A percentile compares a stretch with the other conserved stretches of the same genome.
phyloP scores from a whole-genome alignment of 495 filamentous ascomycete genomes.

The Letharia columbiana region DNA sequence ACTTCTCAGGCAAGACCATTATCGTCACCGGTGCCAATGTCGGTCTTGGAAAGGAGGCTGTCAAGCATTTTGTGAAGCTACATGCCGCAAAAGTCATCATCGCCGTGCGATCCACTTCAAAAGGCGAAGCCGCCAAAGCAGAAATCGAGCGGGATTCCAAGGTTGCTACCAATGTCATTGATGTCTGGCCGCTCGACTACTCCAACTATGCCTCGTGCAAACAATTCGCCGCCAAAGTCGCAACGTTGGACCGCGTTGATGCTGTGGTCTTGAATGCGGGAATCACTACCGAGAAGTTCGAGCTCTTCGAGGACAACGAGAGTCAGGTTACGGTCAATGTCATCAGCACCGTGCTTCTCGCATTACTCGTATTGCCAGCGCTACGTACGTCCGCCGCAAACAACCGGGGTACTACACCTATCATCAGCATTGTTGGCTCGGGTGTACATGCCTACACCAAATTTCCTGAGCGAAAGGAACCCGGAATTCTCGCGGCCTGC shows the following conservation, averaged over 20 bases:
- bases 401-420: constrained; percentile 14
- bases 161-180: neutral
- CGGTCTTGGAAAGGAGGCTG: constrained; percentile 41
- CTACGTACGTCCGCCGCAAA: constrained; percentile 15
- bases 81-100: constrained; percentile 37
- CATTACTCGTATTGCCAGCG: constrained; percentile 25
- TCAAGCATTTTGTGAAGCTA: constrained; percentile 35
- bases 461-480: constrained; percentile 23
- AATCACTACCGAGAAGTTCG: constrained; percentile 20
- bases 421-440: constrained; percentile 25
- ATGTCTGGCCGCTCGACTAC: neutral
- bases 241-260: constrained; percentile 28
- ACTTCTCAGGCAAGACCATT: constrained; percentile 33
- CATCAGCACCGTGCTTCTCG: constrained; percentile 34
- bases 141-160: neutral
- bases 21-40: constrained; percentile 46
- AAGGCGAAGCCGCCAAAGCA: constrained; percentile 35
- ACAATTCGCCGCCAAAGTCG: constrained; percentile 25
- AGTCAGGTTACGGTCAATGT: constrained; percentile 36
- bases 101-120: constrained; percentile 34
- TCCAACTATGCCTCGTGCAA: constrained; percentile 28
- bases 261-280: constrained; percentile 32
- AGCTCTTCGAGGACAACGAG: constrained; percentile 31
- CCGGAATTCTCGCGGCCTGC: constrained; percentile 24
- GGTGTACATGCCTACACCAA: constrained; percentile 25